Percentiles rank a stretch among this genome's conserved stretches.
Conservation (phyloP, 2,329 filamentous ascomycete genomes). For the Rutstroemia sp. region DNA sequence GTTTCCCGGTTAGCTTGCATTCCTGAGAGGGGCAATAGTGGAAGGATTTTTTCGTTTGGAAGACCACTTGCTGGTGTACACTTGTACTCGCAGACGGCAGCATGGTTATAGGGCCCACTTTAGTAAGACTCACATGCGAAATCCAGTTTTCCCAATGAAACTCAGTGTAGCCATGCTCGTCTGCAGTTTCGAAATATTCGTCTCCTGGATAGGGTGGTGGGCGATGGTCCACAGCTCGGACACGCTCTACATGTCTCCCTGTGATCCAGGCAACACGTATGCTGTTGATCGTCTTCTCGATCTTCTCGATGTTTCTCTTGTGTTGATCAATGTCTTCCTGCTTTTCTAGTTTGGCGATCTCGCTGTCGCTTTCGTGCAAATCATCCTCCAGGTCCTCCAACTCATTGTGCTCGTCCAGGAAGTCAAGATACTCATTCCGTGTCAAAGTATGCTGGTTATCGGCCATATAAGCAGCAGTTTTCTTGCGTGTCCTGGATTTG, state of each 20-base stretch:
- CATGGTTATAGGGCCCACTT: too few species aligned
- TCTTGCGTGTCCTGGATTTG: constrained; percentile 14
- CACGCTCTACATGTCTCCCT: constrained; percentile 31
- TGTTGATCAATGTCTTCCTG: constrained; percentile 9
- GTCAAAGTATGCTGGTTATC: constrained; percentile 26
- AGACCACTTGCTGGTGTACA: too few species aligned
- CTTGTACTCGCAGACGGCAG: too few species aligned
- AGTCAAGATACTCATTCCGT: constrained; percentile 31
- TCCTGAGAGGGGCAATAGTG: too few species aligned
- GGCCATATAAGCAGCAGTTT: constrained; percentile 18
- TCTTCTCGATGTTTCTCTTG: constrained; percentile 18
- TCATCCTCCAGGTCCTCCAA: constrained; percentile 9
- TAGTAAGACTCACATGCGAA: constrained; percentile 16
- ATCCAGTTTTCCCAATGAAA: constrained; percentile 30
- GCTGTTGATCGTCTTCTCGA: constrained; percentile 27
- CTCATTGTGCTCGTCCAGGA: constrained; percentile 29
- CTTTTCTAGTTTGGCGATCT: constrained; percentile 13
- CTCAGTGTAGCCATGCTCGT: constrained; percentile 18
- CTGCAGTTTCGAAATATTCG: constrained; percentile 22
- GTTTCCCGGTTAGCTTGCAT: constrained; percentile 2
- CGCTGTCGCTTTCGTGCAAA: constrained; percentile 8
- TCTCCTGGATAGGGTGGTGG: constrained; percentile 17
- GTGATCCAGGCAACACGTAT: constrained; percentile 32
- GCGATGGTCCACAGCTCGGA: constrained; percentile 21
- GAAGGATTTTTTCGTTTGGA: too few species aligned